phyloP scores from a whole-genome alignment of 2,329 filamentous ascomycete species.

The Myriosclerotinia scirpicola region DNA sequence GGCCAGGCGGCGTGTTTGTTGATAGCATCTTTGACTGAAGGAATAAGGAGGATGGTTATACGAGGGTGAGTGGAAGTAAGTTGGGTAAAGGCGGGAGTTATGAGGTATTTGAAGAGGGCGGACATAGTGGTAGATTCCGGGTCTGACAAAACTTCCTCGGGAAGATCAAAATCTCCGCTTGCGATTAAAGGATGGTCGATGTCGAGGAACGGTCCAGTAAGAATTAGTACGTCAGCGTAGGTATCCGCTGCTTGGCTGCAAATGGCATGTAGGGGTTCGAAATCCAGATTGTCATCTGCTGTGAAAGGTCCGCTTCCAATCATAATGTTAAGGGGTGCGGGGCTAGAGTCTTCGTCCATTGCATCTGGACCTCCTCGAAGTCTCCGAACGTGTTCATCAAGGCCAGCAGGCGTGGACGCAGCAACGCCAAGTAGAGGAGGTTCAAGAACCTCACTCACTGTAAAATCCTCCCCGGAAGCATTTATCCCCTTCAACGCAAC shows the following conservation, averaged over 20 bases:
- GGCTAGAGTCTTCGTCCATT: slow-evolving; percentile 58
- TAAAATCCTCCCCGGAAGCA: slow-evolving; percentile 79
- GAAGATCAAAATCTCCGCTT: slow-evolving; percentile 74
- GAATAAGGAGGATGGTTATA: slow-evolving; percentile 78
- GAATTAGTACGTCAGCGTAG: slow-evolving; percentile 74
- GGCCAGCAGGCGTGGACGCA: slow-evolving; percentile 63
- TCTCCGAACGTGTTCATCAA: slow-evolving; percentile 69
- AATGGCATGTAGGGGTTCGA: slow-evolving; percentile 79
- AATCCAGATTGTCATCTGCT: slow-evolving; percentile 87
- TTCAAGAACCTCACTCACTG: slow-evolving; percentile 72
- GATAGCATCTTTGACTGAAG: slow-evolving; percentile 79
- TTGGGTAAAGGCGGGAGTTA: slow-evolving; percentile 70
- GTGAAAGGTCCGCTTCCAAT: slow-evolving; percentile 88
- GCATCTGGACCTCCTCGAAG: slow-evolving; percentile 64
- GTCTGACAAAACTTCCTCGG: slow-evolving; percentile 64
- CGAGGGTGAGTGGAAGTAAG: slow-evolving; percentile 70
- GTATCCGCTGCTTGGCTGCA: slow-evolving; percentile 74
- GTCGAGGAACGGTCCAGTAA: slow-evolving; percentile 88
- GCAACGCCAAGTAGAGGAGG: slow-evolving; percentile 73
- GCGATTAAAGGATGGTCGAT: slow-evolving; percentile 86
- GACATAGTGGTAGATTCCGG: slow-evolving; percentile 77
- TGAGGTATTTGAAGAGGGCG: slow-evolving; percentile 79
- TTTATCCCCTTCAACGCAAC: slow-evolving; percentile 86
- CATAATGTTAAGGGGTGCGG: slow-evolving; percentile 71
- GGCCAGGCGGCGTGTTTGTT: slow-evolving; percentile 87